These are phyloP conservation scores for Botryotinia globosa DNA, from an alignment of 2,329 filamentous ascomycete species.

Conservation along the genomic window DNA sequence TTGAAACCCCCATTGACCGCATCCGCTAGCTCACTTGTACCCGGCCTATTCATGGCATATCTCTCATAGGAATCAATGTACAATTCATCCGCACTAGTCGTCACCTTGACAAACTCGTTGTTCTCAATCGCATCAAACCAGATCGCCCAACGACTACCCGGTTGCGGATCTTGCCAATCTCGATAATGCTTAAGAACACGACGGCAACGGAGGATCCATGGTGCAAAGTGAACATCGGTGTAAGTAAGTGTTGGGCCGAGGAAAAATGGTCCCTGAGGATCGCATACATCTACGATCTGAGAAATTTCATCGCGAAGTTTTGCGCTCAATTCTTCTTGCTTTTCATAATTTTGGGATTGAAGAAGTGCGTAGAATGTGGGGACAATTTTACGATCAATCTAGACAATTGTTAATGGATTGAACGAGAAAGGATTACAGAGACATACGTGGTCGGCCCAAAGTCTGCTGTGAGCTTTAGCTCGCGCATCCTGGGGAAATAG, in stretches of 20 bases:
- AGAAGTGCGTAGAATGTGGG: slow-evolving; percentile 74
- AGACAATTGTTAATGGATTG: slow-evolving; percentile 20
- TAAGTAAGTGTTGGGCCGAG: slow-evolving; percentile 39
- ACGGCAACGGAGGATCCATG: slow-evolving; percentile 42
- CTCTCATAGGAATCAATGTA: slow-evolving; percentile 69
- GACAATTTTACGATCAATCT: slow-evolving; percentile 75
- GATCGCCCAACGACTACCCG: slow-evolving; percentile 39
- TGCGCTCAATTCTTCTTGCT: slow-evolving; percentile 57
- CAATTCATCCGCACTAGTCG: slow-evolving; percentile 47
- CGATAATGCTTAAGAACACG: slow-evolving; percentile 42
- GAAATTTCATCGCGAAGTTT: slow-evolving; percentile 65
- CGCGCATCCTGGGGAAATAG: slow-evolving; percentile 65
- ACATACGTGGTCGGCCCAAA: slow-evolving; percentile 78
- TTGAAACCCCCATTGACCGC: slow-evolving; percentile 55
- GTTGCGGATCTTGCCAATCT: slow-evolving; percentile 40
- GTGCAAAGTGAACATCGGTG: slow-evolving; percentile 43
- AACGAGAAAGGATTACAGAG: not conserved
- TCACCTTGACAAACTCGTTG: slow-evolving; percentile 41
- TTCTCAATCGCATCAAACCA: slow-evolving; percentile 42
- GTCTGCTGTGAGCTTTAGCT: slow-evolving; percentile 67
- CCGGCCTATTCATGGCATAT: slow-evolving; percentile 61
- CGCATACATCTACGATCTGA: slow-evolving; percentile 40
- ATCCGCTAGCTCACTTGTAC: slow-evolving; percentile 56
- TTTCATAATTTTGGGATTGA: slow-evolving; percentile 57
- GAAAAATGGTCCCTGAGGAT: slow-evolving; percentile 40